Evolutionary conservation across 2,329 filamentous ascomycete species (phyloP).

Genomic region (Penicillium sp.): DNA sequence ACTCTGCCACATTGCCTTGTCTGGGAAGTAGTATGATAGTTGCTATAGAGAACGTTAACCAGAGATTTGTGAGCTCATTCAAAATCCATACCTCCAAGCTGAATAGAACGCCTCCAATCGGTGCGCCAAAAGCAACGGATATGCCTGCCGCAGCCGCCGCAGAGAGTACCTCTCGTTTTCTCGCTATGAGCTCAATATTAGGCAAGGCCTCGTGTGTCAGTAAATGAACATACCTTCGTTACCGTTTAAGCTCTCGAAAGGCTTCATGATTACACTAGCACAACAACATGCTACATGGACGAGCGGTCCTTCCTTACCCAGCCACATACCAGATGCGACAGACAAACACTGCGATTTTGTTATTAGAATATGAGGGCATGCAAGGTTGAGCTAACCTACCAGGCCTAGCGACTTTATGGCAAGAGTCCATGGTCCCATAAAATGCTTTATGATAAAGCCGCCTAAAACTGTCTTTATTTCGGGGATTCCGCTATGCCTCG

Average conservation of each 20-base stretch:
- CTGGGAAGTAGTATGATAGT: conserved; percentile 95
- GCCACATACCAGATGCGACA: conserved; percentile 92
- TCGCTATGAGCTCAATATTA: conserved; percentile 59
- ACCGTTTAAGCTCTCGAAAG: conserved; percentile 77
- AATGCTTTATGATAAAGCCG: conserved; percentile 87
- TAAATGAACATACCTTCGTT: conserved; percentile 72
- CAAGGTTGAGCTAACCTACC: conserved; percentile 53
- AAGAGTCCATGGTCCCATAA: conserved; percentile 87
- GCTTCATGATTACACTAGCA: conserved; percentile 89
- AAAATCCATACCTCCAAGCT: conserved; percentile 76
- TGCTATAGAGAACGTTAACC: conserved; percentile 58
- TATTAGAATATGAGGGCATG: conserved; percentile 30
- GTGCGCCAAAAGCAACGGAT: conserved; percentile 90
- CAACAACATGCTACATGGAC: conserved; percentile 98
- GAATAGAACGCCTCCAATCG: conserved; percentile 93
- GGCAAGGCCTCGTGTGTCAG: not conserved
- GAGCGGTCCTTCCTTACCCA: conserved; percentile 93
- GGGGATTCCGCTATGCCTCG: conserved; percentile 93
- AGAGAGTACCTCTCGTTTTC: conserved; percentile 90
- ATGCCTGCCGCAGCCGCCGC: conserved; percentile 91
- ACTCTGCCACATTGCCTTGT: conserved; percentile 99
- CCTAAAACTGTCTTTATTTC: conserved; percentile 97
- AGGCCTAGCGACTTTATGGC: conserved; percentile 87
- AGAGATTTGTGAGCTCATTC: not conserved
- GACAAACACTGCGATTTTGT: conserved; percentile 71